Base-by-base conservation (phyloP, 495 filamentous ascomycete genomes). In the Diplogelasinospora grovesii region DNA sequence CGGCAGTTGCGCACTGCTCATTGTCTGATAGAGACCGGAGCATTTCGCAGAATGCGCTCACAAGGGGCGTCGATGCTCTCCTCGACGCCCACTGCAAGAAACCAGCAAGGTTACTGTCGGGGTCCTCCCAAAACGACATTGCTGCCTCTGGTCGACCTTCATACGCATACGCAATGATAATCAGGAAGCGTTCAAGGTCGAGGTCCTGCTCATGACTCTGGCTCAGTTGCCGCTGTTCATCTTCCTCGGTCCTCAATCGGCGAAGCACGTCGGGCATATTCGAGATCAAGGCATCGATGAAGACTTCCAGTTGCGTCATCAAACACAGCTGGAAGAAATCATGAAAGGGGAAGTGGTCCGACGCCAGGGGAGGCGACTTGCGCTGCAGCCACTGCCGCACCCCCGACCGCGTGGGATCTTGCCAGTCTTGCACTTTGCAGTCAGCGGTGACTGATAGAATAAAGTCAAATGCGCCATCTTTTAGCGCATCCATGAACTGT, bases 81-180 rank as follows among this genome's bases (percentile, higher is more conserved):
- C 81, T 81, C 2, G 93, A 94, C 19, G 90, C 86, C 93, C 93
- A 99, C 41, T 89, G 82, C 45, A 99, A 69, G 54, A 99, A 99
- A 4, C 92, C 92, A 47, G 83, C 82, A 28, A 97, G 66, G 49
- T 95, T 94, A 49, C 85, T 82, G 47, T 97, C 93, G 2, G 79
- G 73, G 46, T 93, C 89, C 31, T 70, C 72, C 90, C 90, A 97
- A 45, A 97, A 95, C 28, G 77, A 78, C 54, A 88, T 78, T 16
- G 89, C 85, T 10, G 86, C 81, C 25, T 94, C 86, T 23, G 79
- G 75, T 13, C 86, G 79, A 24, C 79, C 77, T 48, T 95, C 82
- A 55, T 86, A 97, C n/a, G 85, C 78, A 57, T 90, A 94, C 13
- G 90, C 80, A 30, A 96, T 88, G 42, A 95, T 81, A 50, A 97